phyloP scores from a whole-genome alignment of 257 asterid species.

The Lavandula angustifolia region DNA sequence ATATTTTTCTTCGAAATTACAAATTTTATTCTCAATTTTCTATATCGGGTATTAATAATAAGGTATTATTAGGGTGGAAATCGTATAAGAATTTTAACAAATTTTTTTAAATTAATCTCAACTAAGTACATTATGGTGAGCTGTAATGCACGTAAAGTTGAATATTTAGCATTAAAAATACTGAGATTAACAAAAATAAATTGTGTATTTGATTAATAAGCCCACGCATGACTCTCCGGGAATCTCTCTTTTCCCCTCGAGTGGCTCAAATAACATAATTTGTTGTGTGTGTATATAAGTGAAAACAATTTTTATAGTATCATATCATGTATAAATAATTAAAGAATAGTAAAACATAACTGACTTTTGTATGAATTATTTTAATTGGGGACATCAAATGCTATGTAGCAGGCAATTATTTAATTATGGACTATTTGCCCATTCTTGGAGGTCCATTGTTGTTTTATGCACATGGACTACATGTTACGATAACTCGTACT shows the following conservation, averaged over 20 bases:
- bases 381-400: constrained; percentile 28
- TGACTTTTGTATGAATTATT: background rate
- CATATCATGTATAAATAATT: no score
- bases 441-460: constrained; percentile 43
- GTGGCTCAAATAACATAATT: constrained; percentile 17
- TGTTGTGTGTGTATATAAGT: background rate
- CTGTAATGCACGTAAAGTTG: constrained; percentile 52
- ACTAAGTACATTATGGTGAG: constrained; percentile 35
- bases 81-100: background rate
- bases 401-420: constrained; percentile 18
- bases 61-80: constrained; percentile 4
- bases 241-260: constrained; percentile 55
- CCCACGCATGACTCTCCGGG: constrained; percentile 78
- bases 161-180: constrained; percentile 27
- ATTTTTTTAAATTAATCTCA: constrained; percentile 19
- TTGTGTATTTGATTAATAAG: constrained; percentile 28
- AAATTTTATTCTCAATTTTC: no score
- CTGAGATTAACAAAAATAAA: constrained; percentile 26
- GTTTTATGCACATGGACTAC: constrained; percentile 50
- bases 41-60: no score
- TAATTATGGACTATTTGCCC: constrained; percentile 33
- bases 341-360: background rate
- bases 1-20: no score
- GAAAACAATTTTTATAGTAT: no score
- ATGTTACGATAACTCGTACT: constrained; percentile 39